Evolutionary conservation across 2,329 filamentous ascomycete species (phyloP), one percentile per base, ranked within the genome.

Genomic region (Sclerotinia spermophila): DNA sequence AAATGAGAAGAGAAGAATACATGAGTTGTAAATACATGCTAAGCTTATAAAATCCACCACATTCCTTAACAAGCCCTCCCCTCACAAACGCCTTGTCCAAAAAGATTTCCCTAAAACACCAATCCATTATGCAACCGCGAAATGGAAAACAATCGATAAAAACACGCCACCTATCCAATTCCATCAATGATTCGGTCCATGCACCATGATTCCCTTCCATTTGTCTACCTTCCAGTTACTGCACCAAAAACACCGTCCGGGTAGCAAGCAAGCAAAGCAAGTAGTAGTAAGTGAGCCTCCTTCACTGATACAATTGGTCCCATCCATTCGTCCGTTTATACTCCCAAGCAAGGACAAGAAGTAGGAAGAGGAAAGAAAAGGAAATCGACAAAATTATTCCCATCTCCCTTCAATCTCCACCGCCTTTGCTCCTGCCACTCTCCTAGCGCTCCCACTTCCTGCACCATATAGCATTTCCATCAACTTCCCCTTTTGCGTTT

Each of bases 401-500:
- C 73, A 75, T 30, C 71, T 55, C 24, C 71, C 74, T 48, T 75
- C 74, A 58, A 73, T 73, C 64, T 74, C 71, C 15, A 60, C 71
- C 38, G 69, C 53, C 60, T 72, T 67, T 24, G 64, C 69, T 5
- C 68, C 70, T 1, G 61, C 68, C 21, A 74, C 48, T 65, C 72
- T 73, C 53, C 72, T 67, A 15, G 71, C 66, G 45, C 67, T 67
- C 38, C 74, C 72, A 55, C 75, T 77, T 11, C 79, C 78, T 48
- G 74, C 73, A 76, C 83, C 91, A 79, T 92, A 95, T 3, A 96
- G 81, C 81, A 92, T 88, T 82, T 95, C 90, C 86, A 96, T 89
- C 76, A 96, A 83, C 81, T 92, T 93, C 71, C 88, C 87, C 84
- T 95, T 96, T 82, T 97, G 95, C 75, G 86, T 86, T 74, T 92